Evolutionary conservation across 768 basidiomycete genomes (phyloP), one percentile per base, ranked within the genome.

Genomic region (Suillus fuscotomentosus): DNA sequence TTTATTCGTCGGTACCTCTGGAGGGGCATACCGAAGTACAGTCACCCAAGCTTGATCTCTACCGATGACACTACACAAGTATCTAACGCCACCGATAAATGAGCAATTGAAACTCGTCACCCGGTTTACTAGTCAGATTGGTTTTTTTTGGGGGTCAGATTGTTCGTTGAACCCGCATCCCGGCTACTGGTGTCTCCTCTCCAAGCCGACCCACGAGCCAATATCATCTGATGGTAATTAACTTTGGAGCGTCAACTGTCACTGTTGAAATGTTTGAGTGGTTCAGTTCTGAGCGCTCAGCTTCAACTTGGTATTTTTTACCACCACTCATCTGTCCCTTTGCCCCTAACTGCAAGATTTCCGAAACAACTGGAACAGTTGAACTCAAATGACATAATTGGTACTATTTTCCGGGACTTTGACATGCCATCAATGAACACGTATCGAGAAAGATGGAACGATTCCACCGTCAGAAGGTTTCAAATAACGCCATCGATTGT

Each of bases 371-470:
- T 31, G 31, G 68, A 50, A 24, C 13, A 24, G 22, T 14, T 24
- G 48, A 51, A 27, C 17, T 17, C 17, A 31, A 31, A 27, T 50
- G 48, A 50, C 24, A 27, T 27, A 27, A 31, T 17, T 65, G 39
- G 59, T 2, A 70, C 70, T 3, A 39, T 68, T 15, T 68, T 51
- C 75, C 50, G 60, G 65, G 36, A 75, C 42, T 65, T 74, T 71
- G 66, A n/a, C 66, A 61, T 8, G 24, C 55, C n/a, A 51, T 71
- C 14, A 66, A 48, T 48, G 47, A 13, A 31, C 31, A 31, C 31
- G 5, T 31, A 69, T 74, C 20, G 38, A 67, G 3, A 60, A 53
- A 63, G 73, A 20, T 66, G 59, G 41, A 70, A 70, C 7, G 48
- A 48, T 3, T 67, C 68, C 14, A 50, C 57, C 41, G 66, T 70